Conservation (phyloP, 1,284 basidiomycete species). For the Peniophora sp. region DNA sequence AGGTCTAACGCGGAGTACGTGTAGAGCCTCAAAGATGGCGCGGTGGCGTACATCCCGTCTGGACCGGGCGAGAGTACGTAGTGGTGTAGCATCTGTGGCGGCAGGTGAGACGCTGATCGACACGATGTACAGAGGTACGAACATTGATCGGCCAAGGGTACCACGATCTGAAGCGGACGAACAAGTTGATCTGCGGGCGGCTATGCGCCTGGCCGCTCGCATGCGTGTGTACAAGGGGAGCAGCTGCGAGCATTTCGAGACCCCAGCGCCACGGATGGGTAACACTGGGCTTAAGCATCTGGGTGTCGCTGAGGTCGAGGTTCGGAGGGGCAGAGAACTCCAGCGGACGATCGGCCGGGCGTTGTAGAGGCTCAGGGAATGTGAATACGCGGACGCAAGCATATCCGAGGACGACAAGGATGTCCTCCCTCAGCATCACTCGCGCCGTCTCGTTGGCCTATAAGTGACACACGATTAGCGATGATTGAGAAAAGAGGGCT, state of each 20-base stretch:
- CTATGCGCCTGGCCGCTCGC: slow-evolving; percentile 10
- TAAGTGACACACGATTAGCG: slow-evolving; percentile 1
- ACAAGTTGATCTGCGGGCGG: slow-evolving; percentile 36
- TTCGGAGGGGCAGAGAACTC: slow-evolving; percentile 4
- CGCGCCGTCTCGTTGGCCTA: slow-evolving; percentile 13
- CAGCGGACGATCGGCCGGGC: slow-evolving; percentile 11
- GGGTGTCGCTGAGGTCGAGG: slow-evolving; percentile 8
- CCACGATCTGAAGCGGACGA: slow-evolving; percentile 50
- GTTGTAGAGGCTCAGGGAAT: slow-evolving; percentile 1
- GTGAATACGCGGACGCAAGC: slow-evolving; percentile 16
- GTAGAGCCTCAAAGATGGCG: slow-evolving; percentile 19
- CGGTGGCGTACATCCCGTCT: slow-evolving; percentile 29
- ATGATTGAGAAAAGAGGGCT: slow-evolving; percentile 1
- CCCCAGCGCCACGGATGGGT: slow-evolving; percentile 45
- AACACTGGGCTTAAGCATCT: slow-evolving; percentile 32
- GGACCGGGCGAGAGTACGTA: slow-evolving; percentile 41
- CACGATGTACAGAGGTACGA: no score
- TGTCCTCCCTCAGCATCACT: slow-evolving; percentile 26
- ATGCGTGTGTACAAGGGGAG: slow-evolving; percentile 13
- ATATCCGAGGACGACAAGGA: slow-evolving; percentile 20
- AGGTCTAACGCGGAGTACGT: slow-evolving; percentile 52
- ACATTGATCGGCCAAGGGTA: slow-evolving; percentile 61
- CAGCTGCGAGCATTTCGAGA: slow-evolving; percentile 41
- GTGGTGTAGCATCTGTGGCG: slow-evolving; percentile 39
- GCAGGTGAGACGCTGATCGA: no score